Base-by-base conservation (phyloP, 768 basidiomycete genomes). In the Ephemerocybe angulata region DNA sequence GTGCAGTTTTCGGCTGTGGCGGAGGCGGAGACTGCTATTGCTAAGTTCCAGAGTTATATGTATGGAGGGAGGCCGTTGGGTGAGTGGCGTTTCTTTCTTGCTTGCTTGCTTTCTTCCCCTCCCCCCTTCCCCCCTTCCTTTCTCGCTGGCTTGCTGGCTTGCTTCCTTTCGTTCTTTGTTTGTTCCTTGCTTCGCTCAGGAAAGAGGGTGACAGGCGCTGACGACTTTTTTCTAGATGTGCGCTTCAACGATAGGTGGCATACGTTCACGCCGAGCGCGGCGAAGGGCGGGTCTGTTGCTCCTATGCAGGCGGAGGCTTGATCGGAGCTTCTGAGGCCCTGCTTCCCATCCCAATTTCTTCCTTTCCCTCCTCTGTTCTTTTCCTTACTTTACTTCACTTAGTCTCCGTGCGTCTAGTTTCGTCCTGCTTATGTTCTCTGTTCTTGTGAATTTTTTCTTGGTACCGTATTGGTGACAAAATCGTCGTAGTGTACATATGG, bases 241-340 rank as follows among this genome's bases (percentile, higher is more conserved):
- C 86, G 90, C 59, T 96, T 93, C 82, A 97, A 96, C 67, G 91
- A 93, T 65, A 85, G 93, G 60, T 93, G 91, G 92, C 94, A 97
- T 68, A 90, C 90, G 0, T 97, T 96, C 70, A 82, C 93, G 3
- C 87, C 90, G 0, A 84, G 86, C 13, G 88, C 94, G 35, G 93
- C 93, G 1, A 93, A 92, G 69, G 94, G 93, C 35, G 88, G 88
- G 3, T 87, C 88, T 67, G 70, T 85, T 37, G 80, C 79, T 31
- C 76, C 86, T 11, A 82, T 88, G 72, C 84, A 83, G 62, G 71
- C 84, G 15, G 88, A 90, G 13, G 68, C 59, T 29, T 60, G 61
- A 40, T 70, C 38, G 62, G 33, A 12, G 30, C n/a, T 25, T 13
- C n/a, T 48, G 21, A 3, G 15, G 1, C 11, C 30, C 13, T 11